These are phyloP conservation scores for Euphorbia pulcherrima DNA, from an alignment of 345 rosid genomes.

Conservation along the genomic window DNA sequence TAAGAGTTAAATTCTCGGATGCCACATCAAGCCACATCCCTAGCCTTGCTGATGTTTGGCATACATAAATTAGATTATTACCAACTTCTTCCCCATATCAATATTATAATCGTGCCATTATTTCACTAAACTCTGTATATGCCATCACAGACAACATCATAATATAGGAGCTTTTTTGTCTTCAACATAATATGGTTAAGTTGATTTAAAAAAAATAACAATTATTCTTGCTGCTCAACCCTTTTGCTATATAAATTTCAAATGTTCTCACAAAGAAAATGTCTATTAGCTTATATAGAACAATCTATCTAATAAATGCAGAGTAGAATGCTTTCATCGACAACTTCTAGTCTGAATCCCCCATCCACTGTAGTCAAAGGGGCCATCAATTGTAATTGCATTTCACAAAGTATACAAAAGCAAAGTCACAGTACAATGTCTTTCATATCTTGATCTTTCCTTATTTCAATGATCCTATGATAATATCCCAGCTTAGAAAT, in stretches of 20 bases:
- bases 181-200: background rate
- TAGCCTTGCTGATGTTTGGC: background rate
- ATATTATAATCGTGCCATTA: background rate
- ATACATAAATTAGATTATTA: background rate
- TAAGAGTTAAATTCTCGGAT: background rate
- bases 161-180: background rate
- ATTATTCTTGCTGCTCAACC: background rate
- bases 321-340: constrained; percentile 1
- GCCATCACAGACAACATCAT: background rate
- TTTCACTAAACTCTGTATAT: constrained; percentile 3
- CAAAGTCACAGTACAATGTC: background rate
- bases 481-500: constrained; percentile 16
- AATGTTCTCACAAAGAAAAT: constrained; percentile 13
- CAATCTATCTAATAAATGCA: constrained; percentile 16
- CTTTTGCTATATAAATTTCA: constrained; percentile 3
- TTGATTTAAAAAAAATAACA: background rate
- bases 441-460: background rate
- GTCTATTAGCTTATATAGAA: background rate
- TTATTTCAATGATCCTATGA: constrained; percentile 10
- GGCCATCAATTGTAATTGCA: background rate
- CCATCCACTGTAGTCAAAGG: constrained; percentile 11
- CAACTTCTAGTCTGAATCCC: constrained; percentile 7
- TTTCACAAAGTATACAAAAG: constrained; percentile 8
- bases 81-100: background rate
- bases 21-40: background rate